Base-by-base conservation (phyloP, 2,329 filamentous ascomycete species). In the Penicillium digitatum region DNA sequence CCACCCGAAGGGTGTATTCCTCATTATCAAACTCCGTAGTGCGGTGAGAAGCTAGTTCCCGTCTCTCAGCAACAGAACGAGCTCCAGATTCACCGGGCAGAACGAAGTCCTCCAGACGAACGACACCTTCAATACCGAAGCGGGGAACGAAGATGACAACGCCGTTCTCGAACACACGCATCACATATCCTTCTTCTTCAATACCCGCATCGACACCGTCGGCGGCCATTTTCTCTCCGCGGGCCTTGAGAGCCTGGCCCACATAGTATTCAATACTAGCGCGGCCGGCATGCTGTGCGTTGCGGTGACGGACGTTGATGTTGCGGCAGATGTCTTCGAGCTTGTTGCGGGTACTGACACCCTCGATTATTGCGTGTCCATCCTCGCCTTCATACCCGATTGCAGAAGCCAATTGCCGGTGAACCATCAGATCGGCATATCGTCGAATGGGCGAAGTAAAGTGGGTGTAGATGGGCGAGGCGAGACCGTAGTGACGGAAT, bases 211-310 rank as follows among this genome's bases (percentile, higher is more conserved):
- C 71, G 6, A 68, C 67, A 16, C 69, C 69, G 11, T 64, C 62
- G 26, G 60, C 63, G 18, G 70, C 69, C 61, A 74, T 66, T 62
- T 76, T 76, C 63, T 78, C 76, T 16, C 84, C 79, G 51, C 83
- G 79, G 10, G 83, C 90, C 77, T 94, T 94, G 53, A 99, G 86
- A 12, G 93, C 91, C 76, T 99, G 94, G 0, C 94, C 94, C 46
- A 99, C 94, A 71, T 97, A 99, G 78, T 97, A 99, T 66, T 96
- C 92, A 60, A 99, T 92, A 64, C 88, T 94, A 26, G 94, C 93
- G 56, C 94, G 86, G 34, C 93, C 93, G 3, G 94, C 94, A 76
- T 95, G 87, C 75, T 99, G 94, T 31, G 94, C 94, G 74, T 99
- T 99, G 69, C 94, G 90, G 74, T 99, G 94, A 8, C 94, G 87